Evolutionary conservation across 192 early-diverging fungal genomes (phyloP).

Genomic region (Coemansia sp.): DNA sequence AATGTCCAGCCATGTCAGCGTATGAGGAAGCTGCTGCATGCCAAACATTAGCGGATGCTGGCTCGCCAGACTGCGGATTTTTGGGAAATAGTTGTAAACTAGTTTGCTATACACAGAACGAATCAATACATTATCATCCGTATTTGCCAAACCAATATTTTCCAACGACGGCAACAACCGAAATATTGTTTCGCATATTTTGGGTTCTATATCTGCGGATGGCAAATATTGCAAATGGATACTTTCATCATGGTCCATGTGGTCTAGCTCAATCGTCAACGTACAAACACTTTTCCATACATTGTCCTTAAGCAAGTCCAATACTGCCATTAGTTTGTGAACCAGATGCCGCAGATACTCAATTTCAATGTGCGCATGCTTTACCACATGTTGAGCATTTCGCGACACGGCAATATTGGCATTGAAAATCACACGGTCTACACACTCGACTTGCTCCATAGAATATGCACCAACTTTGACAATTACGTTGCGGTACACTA

Average conservation of each 20-base stretch:
- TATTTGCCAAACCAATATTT: neutral
- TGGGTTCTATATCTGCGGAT: neutral
- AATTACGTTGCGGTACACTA: neutral
- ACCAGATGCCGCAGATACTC: neutral
- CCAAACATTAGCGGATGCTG: neutral
- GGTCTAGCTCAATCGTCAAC: neutral
- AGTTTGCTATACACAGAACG: neutral
- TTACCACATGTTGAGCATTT: neutral
- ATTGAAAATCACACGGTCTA: neutral
- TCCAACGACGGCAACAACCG: neutral
- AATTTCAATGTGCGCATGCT: neutral
- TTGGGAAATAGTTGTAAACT: neutral
- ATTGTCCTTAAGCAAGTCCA: neutral
- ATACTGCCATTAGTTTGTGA: neutral
- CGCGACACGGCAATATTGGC: neutral
- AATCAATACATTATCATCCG: neutral
- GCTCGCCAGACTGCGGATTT: neutral
- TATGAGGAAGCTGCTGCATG: neutral
- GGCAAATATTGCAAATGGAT: neutral
- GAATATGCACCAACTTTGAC: neutral
- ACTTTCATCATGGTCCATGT: neutral
- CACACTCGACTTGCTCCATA: too few species aligned
- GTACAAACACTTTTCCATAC: neutral
- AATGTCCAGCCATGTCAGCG: conserved; percentile 4
- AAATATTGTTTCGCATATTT: neutral